Base-by-base conservation (phyloP, 2,329 filamentous ascomycete species). In the Metarhizium rileyi region DNA sequence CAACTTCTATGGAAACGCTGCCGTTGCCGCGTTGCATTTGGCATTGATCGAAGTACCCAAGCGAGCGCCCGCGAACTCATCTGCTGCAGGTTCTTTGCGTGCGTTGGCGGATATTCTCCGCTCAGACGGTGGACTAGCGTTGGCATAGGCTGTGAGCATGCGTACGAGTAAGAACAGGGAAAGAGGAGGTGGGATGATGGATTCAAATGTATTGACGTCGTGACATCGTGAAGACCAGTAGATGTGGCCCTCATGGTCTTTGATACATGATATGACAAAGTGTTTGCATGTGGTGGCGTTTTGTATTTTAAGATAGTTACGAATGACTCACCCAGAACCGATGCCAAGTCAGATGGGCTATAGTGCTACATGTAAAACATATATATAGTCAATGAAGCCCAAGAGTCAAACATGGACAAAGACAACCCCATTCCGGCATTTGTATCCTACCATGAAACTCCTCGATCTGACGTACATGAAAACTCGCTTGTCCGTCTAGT, bases 1-100 rank as follows among this genome's bases (percentile, higher is more conserved):
- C 45, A 73, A 75, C 14, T 88, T 93, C 57, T 98, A 90, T 60
- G 91, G 90, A 1, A 82, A 80, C 46, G 80, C 85, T 7, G 90
- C 80, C 0, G 64, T 86, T n/a, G 84, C 79, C 0, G 81, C 87
- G 1, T 64, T 96, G 56, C 74, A 81, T 35, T 72, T 79, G 47
- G 87, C 86, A 0, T 70, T 91, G 25, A 66, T 93, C n/a, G 84
- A 88, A 12, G 83, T 93, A 45, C 89, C 88, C 1, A 69, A 69
- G 25, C 74, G 70, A 50, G 74, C 74, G 1, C 66, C 70, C 2
- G 63, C 69, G 20, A 70, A 73, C 47, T 73, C 72, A 1, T 65
- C 71, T 1, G 77, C 74, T 1, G 75, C 75, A 2, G 70, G 70
- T 36, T 75, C 76, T 5, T 61, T 84, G 42, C 63, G 69, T 49